Evolutionary conservation across 148 eudicot species (phyloP), one percentile per base, ranked within the genome.

Genomic region (Chenopodium album): DNA sequence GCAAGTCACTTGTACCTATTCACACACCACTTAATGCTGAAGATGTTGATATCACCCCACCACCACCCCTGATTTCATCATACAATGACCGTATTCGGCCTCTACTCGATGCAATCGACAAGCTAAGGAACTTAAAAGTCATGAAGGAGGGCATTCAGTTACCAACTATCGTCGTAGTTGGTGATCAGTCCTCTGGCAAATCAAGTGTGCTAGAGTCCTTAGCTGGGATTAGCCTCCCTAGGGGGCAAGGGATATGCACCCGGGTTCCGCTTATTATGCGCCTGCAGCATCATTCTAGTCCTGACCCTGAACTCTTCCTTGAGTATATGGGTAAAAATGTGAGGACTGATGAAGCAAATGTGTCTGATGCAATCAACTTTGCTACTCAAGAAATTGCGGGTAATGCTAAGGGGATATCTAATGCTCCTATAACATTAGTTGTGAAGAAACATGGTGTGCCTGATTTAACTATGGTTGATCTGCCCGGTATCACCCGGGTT

Each of bases 381-480:
- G 89, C 89, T 0, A 87, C 89, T 2, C 31, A 52, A 13, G 80
- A 87, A 22, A 80, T 87, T 7, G 89, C 89, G 1, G 89, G 89
- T 0, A 54, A 41, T 50, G 50, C 82, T 4, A 87, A 87, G 72
- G 87, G 87, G 16, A 82, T 87, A 1, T 76, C 83, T 0, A 82
- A 82, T 31, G 9, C 71, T 1, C 88, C 85, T 0, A 73, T 85
- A 1, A 82, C 85, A 10, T 74, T 85, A 0, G 62, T 75, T 2
- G 88, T 85, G 7, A 79, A 85, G 81, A 85, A 85, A n/a, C 52
- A 79, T 34, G 88, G 89, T 23, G 91, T 89, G 3, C 91, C 91
- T 0, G 91, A 89, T 74, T 85, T 89, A 29, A 89, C 89, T 0
- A 89, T 89, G 91, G 87, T 89, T 20, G 91, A 89, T 63, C 82